Evolutionary conservation across 2,329 filamentous ascomycete genomes (phyloP), one percentile per base, ranked within the genome.

Genomic region (Teratosphaeria destructans): DNA sequence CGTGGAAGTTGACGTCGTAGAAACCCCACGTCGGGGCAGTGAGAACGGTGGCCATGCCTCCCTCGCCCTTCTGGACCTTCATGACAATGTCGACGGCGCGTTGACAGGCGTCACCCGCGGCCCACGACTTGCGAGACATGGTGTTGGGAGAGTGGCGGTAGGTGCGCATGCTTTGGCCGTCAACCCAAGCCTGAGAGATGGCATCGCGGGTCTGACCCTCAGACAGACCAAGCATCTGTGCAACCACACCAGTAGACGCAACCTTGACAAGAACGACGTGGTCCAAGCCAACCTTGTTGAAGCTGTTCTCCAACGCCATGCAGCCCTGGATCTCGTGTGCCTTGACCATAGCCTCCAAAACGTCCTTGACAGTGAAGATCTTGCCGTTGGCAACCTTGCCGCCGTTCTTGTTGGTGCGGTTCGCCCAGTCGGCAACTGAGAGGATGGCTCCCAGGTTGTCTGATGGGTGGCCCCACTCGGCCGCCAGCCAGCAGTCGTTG

Each of bases 61-160:
- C 81, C 81, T 97, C 93, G 66, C 94, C 94, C 80, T 88, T 90
- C 76, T 90, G 92, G 66, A 99, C 94, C 88, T 99, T 99, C 74
- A 99, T 82, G 75, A 92, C 90, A 79, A 99, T 84, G 85, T 93
- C 91, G 78, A 99, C 87, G 78, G 96, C 94, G 86, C 96, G 86
- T 59, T 97, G 90, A 81, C 94, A 99, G 65, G 94, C 94, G 73
- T 99, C 94, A 78, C 94, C 94, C 64, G 94, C 94, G 70, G 94
- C 94, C 94, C 94, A 99, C 16, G 92, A 96, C 83, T 99, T 99
- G 73, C 94, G 86, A 61, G 92, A 96, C 94, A 99, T 99, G 81
- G 94, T 97, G 82, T 99, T 99, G 70, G 94, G 94, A 56, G 90
- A 85, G 81, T 99, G 94, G 70, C 94, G 85, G 85, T 99, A 99